phyloP scores from a whole-genome alignment of 192 early-diverging fungal species.

The Lobosporangium transversale region DNA sequence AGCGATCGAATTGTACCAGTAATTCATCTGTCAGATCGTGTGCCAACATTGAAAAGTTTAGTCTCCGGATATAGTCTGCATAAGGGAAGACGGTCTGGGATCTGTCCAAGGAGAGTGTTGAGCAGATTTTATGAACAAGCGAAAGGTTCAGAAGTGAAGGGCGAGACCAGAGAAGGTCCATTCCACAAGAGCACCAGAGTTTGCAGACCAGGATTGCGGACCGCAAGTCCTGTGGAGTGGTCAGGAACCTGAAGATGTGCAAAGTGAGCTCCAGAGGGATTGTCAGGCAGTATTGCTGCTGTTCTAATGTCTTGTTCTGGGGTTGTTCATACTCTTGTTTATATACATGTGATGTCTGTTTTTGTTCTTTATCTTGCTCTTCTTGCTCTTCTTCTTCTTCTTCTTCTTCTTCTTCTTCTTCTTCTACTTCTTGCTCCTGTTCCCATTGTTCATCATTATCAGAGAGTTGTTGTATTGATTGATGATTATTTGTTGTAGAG shows the following conservation, averaged over 20 bases:
- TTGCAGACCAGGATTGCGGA: constrained; percentile 61
- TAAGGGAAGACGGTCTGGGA: constrained; percentile 57
- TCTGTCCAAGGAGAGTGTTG: constrained; percentile 28
- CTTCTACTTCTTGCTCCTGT: constrained; percentile 8
- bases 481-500: not conserved
- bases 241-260: constrained; percentile 59
- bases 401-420: not conserved
- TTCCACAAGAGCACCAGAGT: constrained; percentile 63
- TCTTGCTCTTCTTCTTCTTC: constrained; percentile 6
- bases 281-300: constrained; percentile 9
- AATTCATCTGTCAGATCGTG: constrained; percentile 54
- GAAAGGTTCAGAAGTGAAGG: constrained; percentile 41
- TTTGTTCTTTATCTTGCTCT: not conserved
- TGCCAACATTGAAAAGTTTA: constrained; percentile 64
- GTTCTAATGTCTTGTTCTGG: not conserved
- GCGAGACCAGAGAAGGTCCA: constrained; percentile 66
- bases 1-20: constrained; percentile 45
- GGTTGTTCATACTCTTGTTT: not conserved
- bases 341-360: not conserved
- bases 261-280: constrained; percentile 64
- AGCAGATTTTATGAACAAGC: constrained; percentile 29
- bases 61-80: constrained; percentile 60
- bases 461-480: not conserved
- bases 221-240: constrained; percentile 54
- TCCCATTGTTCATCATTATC: not conserved